These are phyloP conservation scores for Suhomyces anneliseae DNA, from an alignment of 1,139 yeast genomes.

Conservation along the genomic window DNA sequence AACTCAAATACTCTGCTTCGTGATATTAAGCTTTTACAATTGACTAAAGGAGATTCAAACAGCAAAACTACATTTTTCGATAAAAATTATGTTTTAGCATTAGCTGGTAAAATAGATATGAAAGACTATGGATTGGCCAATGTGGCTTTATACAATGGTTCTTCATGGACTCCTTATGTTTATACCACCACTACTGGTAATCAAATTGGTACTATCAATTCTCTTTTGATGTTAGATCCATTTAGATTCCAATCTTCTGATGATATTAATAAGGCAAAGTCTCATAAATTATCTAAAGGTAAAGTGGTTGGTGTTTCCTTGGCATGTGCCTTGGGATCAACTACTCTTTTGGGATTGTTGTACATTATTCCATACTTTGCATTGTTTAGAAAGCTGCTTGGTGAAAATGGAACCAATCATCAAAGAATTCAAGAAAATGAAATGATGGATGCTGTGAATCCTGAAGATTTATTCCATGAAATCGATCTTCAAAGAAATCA, in stretches of 20 bases:
- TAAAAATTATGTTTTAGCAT: slow-evolving; percentile 48
- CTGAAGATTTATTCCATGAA: slow-evolving; percentile 60
- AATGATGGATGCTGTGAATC: slow-evolving; percentile 67
- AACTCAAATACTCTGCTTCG: slow-evolving; percentile 30
- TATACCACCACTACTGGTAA: slow-evolving; percentile 23
- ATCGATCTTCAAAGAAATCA: slow-evolving; percentile 47
- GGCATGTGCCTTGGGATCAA: slow-evolving; percentile 84
- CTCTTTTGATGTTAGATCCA: slow-evolving; percentile 39
- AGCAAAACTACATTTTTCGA: slow-evolving; percentile 39
- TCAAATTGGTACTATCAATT: slow-evolving; percentile 32
- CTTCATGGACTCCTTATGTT: slow-evolving; percentile 70
- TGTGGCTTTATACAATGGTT: slow-evolving; percentile 70
- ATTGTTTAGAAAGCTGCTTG: slow-evolving; percentile 46
- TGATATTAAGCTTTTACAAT: slow-evolving; percentile 43
- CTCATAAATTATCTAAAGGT: slow-evolving; percentile 47
- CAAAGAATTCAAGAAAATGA: slow-evolving; percentile 65
- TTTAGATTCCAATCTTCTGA: slow-evolving; percentile 40
- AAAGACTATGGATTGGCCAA: slow-evolving; percentile 58
- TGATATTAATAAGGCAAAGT: slow-evolving; percentile 24
- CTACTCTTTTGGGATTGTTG: slow-evolving; percentile 61
- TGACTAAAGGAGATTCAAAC: slow-evolving; percentile 27
- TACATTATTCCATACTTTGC: slow-evolving; percentile 58
- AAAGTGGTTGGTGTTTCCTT: slow-evolving; percentile 85
- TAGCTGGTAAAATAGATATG: slow-evolving; percentile 62
- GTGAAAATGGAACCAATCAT: slow-evolving; percentile 24